Evolutionary conservation across 495 filamentous ascomycete genomes (phyloP).

Genomic region (Neurospora discreta): DNA sequence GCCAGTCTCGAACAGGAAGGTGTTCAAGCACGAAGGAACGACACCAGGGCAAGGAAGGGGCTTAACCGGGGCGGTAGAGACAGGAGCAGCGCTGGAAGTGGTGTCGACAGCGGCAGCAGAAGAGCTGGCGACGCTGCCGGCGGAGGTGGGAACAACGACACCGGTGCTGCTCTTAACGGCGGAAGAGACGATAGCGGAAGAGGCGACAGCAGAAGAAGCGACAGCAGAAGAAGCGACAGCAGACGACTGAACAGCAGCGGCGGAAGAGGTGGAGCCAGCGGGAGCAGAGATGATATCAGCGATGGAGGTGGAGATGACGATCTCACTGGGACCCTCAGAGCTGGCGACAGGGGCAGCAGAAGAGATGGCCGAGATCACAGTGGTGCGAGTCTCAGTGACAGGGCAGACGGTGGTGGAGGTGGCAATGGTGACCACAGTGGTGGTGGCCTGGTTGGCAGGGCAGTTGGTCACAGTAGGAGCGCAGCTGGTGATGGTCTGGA

Average conservation of each 20-base stretch:
- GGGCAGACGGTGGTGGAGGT: slow-evolving; percentile 53
- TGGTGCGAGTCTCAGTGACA: slow-evolving; percentile 31
- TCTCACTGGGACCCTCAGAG: slow-evolving; percentile 1
- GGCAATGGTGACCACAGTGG: slow-evolving; percentile 46
- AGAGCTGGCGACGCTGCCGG: background rate
- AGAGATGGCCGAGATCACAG: slow-evolving; percentile 7
- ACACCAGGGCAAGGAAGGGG: slow-evolving; percentile 54
- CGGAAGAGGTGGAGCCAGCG: background rate
- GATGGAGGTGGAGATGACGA: background rate
- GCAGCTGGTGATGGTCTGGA: slow-evolving; percentile 50
- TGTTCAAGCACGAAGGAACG: slow-evolving; percentile 87
- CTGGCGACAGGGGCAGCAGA: slow-evolving; percentile 2
- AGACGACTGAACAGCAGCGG: background rate
- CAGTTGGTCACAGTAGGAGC: slow-evolving; percentile 45
- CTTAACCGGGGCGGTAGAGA: slow-evolving; percentile 31
- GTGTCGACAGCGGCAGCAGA: slow-evolving; percentile 9
- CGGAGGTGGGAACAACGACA: slow-evolving; percentile 7
- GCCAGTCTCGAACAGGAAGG: slow-evolving; percentile 64
- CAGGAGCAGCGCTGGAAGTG: slow-evolving; percentile 21
- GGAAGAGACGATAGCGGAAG: slow-evolving; percentile 6
- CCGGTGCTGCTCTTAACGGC: background rate
- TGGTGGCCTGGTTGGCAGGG: slow-evolving; percentile 39
- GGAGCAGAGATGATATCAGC: background rate
- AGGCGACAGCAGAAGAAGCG: slow-evolving; percentile 2
- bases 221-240: background rate